phyloP scores from a whole-genome alignment of 2,329 filamentous ascomycete species.

The Curvularia spicifera region DNA sequence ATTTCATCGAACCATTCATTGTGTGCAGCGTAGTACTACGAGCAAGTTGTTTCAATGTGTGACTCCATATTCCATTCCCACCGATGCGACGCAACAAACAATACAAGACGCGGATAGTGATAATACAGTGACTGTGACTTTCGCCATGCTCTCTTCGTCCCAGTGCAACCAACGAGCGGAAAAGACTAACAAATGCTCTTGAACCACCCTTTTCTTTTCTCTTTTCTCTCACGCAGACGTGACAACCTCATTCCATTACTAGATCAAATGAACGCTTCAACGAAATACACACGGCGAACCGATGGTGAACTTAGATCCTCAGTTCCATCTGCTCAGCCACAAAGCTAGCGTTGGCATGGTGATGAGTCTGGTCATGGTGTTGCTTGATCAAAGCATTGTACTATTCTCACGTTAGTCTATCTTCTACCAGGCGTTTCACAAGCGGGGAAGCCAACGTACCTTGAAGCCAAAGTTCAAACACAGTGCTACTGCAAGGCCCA shows the following conservation, averaged over 20 bases:
- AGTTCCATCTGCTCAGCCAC: slow-evolving; percentile 28
- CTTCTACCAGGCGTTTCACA: background rate
- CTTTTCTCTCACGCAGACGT: background rate
- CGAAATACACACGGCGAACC: background rate
- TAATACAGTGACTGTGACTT: background rate
- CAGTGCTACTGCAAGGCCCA: slow-evolving; percentile 78
- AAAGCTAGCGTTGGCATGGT: slow-evolving; percentile 16
- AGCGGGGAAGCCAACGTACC: slow-evolving; percentile 53
- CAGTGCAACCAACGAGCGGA: background rate
- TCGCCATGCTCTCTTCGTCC: background rate
- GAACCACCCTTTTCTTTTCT: background rate
- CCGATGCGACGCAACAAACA: background rate
- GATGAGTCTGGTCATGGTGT: slow-evolving; percentile 11
- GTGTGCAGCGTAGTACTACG: background rate
- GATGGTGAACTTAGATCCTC: slow-evolving; percentile 15
- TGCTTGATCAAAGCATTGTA: slow-evolving; percentile 30
- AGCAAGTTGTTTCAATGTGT: background rate
- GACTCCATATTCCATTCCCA: background rate
- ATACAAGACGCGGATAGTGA: too few species aligned
- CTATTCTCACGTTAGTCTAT: slow-evolving; percentile 15
- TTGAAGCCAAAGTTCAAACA: slow-evolving; percentile 89
- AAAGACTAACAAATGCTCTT: background rate
- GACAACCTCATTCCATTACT: background rate
- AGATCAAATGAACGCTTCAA: background rate
- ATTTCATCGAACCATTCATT: background rate